These are phyloP conservation scores for Westerdykella sp. DNA, from an alignment of 2,329 filamentous ascomycete species.

Conservation along the genomic window DNA sequence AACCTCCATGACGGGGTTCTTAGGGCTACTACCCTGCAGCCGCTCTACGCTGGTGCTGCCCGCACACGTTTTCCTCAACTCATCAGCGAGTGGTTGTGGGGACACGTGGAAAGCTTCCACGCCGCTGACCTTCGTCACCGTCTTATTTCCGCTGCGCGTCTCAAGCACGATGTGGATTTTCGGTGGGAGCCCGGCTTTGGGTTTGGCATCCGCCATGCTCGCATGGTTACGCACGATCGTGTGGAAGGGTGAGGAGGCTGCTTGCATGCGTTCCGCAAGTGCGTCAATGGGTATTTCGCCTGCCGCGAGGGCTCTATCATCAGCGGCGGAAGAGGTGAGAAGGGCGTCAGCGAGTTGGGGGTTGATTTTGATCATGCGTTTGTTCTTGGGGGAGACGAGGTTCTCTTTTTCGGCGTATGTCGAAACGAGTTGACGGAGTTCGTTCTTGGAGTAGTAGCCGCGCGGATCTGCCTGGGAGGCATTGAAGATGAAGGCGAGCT, in stretches of 20 bases:
- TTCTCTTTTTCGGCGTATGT: constrained; percentile 55
- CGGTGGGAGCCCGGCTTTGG: constrained; percentile 55
- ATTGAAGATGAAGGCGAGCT: constrained; percentile 52
- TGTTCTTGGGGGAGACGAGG: constrained; percentile 52
- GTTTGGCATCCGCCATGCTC: constrained; percentile 43
- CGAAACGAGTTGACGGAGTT: constrained; percentile 53
- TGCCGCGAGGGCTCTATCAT: constrained; percentile 52
- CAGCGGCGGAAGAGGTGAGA: constrained; percentile 48
- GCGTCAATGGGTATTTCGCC: constrained; percentile 55
- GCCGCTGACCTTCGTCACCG: constrained; percentile 56
- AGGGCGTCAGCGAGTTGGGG: constrained; percentile 58
- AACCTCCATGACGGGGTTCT: constrained; percentile 60
- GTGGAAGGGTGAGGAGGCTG: constrained; percentile 52
- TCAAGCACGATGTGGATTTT: constrained; percentile 57
- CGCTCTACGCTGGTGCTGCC: constrained; percentile 61
- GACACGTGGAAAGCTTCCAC: constrained; percentile 57
- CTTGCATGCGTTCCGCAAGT: constrained; percentile 54
- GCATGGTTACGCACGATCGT: constrained; percentile 49
- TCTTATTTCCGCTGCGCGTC: constrained; percentile 60
- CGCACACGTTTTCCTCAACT: constrained; percentile 61
- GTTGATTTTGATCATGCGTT: constrained; percentile 56
- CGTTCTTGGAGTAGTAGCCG: constrained; percentile 54
- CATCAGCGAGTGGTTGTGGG: constrained; percentile 56
- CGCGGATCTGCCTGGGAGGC: constrained; percentile 45
- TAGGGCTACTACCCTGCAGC: constrained; percentile 53